Evolutionary conservation across 1,284 basidiomycete genomes (phyloP).

Genomic region (Naganishia liquefaciens): DNA sequence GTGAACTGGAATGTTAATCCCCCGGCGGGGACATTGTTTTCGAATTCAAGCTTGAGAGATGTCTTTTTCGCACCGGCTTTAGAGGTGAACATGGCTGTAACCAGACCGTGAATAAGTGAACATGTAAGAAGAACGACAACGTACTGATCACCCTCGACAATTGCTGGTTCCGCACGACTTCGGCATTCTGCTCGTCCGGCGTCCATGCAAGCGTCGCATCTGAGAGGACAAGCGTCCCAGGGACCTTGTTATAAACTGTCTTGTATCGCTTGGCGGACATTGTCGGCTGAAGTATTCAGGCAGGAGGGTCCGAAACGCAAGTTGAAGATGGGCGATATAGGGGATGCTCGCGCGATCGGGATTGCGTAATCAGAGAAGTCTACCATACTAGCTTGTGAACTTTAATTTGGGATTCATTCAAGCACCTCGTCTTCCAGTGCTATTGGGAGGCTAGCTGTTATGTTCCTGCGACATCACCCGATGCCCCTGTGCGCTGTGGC

Average conservation of each 20-base stretch:
- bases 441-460: too few relatives aligned
- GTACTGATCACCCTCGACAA: slow-evolving; percentile 48
- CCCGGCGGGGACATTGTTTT: slow-evolving; percentile 48
- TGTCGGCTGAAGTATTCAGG: background rate
- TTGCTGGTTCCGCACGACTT: slow-evolving; percentile 50
- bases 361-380: slow-evolving; percentile 3
- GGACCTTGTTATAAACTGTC: slow-evolving; percentile 49
- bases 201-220: slow-evolving; percentile 49
- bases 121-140: slow-evolving; percentile 12
- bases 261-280: slow-evolving; percentile 37
- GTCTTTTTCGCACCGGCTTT: slow-evolving; percentile 46
- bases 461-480: too few relatives aligned
- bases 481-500: too few relatives aligned
- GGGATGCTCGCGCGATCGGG: background rate
- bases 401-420: too few relatives aligned
- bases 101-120: slow-evolving; percentile 5
- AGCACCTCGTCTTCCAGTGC: too few relatives aligned
- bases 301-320: background rate
- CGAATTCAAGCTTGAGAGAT: slow-evolving; percentile 50
- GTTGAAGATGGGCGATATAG: slow-evolving; percentile 1
- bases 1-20: slow-evolving; percentile 52
- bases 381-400: too few relatives aligned
- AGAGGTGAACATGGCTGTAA: slow-evolving; percentile 50
- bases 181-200: slow-evolving; percentile 41
- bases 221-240: slow-evolving; percentile 49